A percentile compares a stretch with the other conserved stretches of the same genome.
phyloP scores from a whole-genome alignment of 2,329 filamentous ascomycete species.

The Tympanopsis confertula region DNA sequence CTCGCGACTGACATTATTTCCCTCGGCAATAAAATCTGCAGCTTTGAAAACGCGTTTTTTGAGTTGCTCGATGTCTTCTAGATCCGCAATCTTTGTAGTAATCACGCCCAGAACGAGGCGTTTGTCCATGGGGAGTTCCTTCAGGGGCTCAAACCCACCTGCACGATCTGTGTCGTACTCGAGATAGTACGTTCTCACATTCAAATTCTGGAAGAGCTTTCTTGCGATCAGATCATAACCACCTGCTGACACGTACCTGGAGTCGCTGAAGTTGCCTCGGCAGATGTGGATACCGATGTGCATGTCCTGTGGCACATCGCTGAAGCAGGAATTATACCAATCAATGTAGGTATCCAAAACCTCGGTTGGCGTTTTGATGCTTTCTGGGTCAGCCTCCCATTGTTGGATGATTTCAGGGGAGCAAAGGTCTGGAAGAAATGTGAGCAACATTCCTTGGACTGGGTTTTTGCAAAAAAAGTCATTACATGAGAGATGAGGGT shows the following conservation, averaged over 20 bases:
- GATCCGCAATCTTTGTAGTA: constrained; percentile 47
- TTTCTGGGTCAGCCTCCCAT: too few species aligned
- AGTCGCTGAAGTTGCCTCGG: constrained; percentile 55
- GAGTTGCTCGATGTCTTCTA: constrained; percentile 54
- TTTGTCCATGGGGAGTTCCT: constrained; percentile 46
- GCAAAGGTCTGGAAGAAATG: constrained; percentile 38
- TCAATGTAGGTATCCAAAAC: constrained; percentile 66
- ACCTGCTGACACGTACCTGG: constrained; percentile 54
- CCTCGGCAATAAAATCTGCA: constrained; percentile 59
- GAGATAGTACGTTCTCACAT: constrained; percentile 57
- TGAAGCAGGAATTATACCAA: constrained; percentile 64
- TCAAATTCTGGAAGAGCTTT: constrained; percentile 51
- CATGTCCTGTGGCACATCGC: constrained; percentile 53
- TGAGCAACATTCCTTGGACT: neutral
- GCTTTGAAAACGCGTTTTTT: constrained; percentile 46
- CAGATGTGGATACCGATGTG: constrained; percentile 70
- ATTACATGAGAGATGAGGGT: constrained; percentile 37
- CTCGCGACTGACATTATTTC: constrained; percentile 48
- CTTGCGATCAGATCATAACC: constrained; percentile 56
- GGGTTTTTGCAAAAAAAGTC: neutral
- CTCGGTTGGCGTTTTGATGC: constrained; percentile 49
- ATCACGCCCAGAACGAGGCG: constrained; percentile 53
- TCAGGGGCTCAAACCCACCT: constrained; percentile 55
- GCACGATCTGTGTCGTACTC: constrained; percentile 57
- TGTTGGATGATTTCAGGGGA: constrained; percentile 41